phyloP scores from a whole-genome alignment of 2,329 filamentous ascomycete genomes.

The Xylariaceae sp. region DNA sequence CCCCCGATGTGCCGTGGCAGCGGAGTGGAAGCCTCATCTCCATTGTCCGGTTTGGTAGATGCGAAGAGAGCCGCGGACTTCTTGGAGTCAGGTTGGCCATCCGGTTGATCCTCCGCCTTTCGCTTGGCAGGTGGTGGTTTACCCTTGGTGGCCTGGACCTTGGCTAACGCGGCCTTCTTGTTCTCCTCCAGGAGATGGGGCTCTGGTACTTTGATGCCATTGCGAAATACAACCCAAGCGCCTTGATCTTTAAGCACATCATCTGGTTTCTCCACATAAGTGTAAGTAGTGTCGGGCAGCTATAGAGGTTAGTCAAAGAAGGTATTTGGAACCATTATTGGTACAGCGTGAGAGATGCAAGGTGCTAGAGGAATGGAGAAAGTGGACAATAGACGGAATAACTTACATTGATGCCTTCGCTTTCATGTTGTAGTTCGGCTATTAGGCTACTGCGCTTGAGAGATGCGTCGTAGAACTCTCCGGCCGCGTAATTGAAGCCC shows the following conservation, averaged over 20 bases:
- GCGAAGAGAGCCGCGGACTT: constrained; percentile 46
- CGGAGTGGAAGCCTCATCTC: constrained; percentile 40
- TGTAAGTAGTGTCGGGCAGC: constrained; percentile 39
- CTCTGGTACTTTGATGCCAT: constrained; percentile 44
- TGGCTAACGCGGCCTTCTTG: constrained; percentile 38
- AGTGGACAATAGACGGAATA: neutral
- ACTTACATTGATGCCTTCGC: constrained; percentile 38
- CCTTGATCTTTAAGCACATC: constrained; percentile 36
- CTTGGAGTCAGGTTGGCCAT: constrained; percentile 58
- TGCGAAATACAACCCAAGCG: constrained; percentile 35
- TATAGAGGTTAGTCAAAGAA: constrained; percentile 28
- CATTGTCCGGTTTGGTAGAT: constrained; percentile 37
- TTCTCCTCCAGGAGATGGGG: constrained; percentile 44
- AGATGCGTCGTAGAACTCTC: constrained; percentile 40
- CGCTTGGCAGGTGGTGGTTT: constrained; percentile 51
- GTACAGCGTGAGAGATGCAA: neutral
- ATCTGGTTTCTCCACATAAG: constrained; percentile 35
- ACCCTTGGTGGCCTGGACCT: constrained; percentile 44
- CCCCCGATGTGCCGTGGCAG: constrained; percentile 51
- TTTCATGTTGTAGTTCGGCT: constrained; percentile 38
- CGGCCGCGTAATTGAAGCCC: constrained; percentile 37
- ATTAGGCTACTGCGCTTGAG: constrained; percentile 39
- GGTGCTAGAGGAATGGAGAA: neutral
- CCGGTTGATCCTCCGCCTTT: constrained; percentile 57
- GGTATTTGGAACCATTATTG: constrained; percentile 10